These are phyloP conservation scores for Ambrosia artemisiifolia DNA, from an alignment of 129 eudicot species.

Conservation along the genomic window DNA sequence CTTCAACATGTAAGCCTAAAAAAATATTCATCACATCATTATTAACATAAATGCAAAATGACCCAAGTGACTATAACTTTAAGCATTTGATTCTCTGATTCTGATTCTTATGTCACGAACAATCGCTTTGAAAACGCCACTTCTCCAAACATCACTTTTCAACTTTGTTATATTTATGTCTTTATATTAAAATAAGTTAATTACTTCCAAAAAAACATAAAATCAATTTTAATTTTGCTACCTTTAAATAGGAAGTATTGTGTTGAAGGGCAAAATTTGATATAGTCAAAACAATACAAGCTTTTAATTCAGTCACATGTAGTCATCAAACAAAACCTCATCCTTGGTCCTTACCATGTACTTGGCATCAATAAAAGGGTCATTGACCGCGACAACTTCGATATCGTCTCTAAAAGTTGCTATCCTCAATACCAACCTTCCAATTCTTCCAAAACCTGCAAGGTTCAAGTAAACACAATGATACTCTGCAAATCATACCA, in stretches of 20 bases:
- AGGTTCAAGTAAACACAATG: background rate
- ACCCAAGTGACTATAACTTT: background rate
- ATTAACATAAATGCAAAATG: background rate
- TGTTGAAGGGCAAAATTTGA: background rate
- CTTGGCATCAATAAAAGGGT: conserved; percentile 92
- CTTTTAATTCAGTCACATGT: background rate
- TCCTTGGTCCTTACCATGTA: conserved; percentile 73
- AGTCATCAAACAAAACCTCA: background rate
- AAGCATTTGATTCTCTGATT: background rate
- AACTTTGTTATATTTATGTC: background rate
- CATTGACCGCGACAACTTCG: conserved; percentile 94
- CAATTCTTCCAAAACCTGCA: conserved; percentile 95
- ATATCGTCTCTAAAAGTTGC: conserved; percentile 93
- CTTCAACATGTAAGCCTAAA: conserved; percentile 96
- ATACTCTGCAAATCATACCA: background rate
- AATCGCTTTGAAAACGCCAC: background rate
- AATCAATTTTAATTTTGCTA: background rate
- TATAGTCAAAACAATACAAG: conserved; percentile 3
- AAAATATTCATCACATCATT: background rate
- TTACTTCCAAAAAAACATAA: background rate
- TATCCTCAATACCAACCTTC: conserved; percentile 82
- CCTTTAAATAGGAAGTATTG: background rate
- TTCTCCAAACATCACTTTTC: background rate
- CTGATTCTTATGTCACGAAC: background rate
- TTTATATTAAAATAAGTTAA: background rate